Conservation (phyloP, 2,329 filamentous ascomycete species). For the Macrophomina pseudophaseolina region DNA sequence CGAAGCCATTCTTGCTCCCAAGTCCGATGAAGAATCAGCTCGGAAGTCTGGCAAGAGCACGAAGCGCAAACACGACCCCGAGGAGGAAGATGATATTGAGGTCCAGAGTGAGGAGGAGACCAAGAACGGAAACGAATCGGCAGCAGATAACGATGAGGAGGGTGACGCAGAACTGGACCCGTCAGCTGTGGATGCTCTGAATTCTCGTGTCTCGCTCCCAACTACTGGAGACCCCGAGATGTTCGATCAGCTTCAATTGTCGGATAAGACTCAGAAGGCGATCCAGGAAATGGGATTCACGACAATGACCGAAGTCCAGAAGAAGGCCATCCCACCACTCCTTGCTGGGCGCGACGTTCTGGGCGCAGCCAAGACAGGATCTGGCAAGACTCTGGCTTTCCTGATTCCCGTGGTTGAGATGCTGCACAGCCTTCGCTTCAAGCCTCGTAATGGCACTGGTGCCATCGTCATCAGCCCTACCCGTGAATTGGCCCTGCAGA, state of each 20-base stretch:
- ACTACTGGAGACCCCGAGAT: constrained; percentile 68
- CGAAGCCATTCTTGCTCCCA: constrained; percentile 39
- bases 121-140: background rate
- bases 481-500: constrained; percentile 90
- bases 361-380: constrained; percentile 94
- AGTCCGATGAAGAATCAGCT: constrained; percentile 36
- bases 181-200: constrained; percentile 53
- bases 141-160: constrained; percentile 32
- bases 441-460: constrained; percentile 89
- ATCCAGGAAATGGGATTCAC: constrained; percentile 91
- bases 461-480: constrained; percentile 93
- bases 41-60: constrained; percentile 49
- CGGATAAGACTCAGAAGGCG: constrained; percentile 85
- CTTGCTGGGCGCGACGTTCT: constrained; percentile 90
- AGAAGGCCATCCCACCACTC: constrained; percentile 82
- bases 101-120: constrained; percentile 37
- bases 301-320: constrained; percentile 95
- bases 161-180: constrained; percentile 38
- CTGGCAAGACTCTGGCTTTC: constrained; percentile 94
- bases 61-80: constrained; percentile 42
- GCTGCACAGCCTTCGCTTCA: constrained; percentile 87
- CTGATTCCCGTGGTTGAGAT: constrained; percentile 94
- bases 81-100: constrained; percentile 34
- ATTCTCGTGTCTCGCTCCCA: constrained; percentile 61
- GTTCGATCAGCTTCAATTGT: constrained; percentile 83